These are phyloP conservation scores for Nannizzia gypsea DNA, from an alignment of 2,329 filamentous ascomycete genomes.

Conservation along the genomic window DNA sequence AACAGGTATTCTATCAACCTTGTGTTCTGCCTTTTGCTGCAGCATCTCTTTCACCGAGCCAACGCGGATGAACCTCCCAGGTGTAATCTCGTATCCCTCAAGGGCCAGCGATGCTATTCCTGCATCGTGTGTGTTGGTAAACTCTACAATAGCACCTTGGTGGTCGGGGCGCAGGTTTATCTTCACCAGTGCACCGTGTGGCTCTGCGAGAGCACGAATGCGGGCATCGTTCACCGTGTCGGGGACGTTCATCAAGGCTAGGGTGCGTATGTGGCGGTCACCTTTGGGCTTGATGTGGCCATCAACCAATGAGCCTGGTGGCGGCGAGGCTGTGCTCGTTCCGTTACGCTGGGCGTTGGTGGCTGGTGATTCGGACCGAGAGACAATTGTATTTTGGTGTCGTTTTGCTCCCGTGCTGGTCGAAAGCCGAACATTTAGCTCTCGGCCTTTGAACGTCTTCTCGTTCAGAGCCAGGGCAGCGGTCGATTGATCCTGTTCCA, in stretches of 20 bases:
- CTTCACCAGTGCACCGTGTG: slow-evolving; percentile 59
- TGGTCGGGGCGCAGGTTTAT: slow-evolving; percentile 70
- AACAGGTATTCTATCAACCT: slow-evolving; percentile 28
- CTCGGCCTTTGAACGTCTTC: slow-evolving; percentile 54
- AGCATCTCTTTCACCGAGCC: slow-evolving; percentile 44
- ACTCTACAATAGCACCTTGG: slow-evolving; percentile 78
- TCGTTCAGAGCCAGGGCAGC: slow-evolving; percentile 59
- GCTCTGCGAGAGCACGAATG: slow-evolving; percentile 59
- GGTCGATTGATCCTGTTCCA: slow-evolving; percentile 46
- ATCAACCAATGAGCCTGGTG: slow-evolving; percentile 25
- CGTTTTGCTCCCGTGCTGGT: slow-evolving; percentile 34
- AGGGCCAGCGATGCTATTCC: slow-evolving; percentile 46
- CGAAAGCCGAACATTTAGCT: slow-evolving; percentile 52
- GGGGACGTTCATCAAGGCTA: slow-evolving; percentile 73
- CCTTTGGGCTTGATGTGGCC: slow-evolving; percentile 27
- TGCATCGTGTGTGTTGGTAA: slow-evolving; percentile 54
- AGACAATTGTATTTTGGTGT: slow-evolving; percentile 35
- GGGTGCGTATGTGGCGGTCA: slow-evolving; percentile 51
- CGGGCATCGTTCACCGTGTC: slow-evolving; percentile 87
- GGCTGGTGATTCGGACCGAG: slow-evolving; percentile 26
- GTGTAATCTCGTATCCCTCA: slow-evolving; percentile 35
- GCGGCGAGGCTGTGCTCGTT: slow-evolving; percentile 6
- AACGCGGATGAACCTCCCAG: slow-evolving; percentile 33
- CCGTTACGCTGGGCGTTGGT: slow-evolving; percentile 23
- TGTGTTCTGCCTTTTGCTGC: slow-evolving; percentile 30